A percentile compares a stretch with the other conserved stretches of the same genome.
phyloP scores from a whole-genome alignment of 192 early-diverging fungal genomes.

The Lunasporangiospora selenospora region DNA sequence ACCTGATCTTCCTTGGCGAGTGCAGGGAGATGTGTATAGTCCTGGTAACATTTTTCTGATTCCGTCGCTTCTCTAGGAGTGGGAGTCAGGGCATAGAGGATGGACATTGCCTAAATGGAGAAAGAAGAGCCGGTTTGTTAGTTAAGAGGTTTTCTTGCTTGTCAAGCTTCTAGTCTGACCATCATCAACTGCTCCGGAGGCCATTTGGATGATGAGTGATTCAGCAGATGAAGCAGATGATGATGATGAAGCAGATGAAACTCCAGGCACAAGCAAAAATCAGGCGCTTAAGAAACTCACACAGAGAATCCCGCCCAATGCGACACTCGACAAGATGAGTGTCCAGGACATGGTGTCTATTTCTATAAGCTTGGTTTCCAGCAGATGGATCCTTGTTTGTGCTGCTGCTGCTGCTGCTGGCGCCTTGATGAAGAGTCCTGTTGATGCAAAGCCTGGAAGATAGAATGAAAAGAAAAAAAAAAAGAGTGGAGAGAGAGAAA shows the following conservation, averaged over 20 bases:
- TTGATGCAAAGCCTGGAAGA: background rate
- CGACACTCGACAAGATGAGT: conserved; percentile 22
- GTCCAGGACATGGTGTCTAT: conserved; percentile 18
- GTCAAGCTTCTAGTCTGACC: too few relatives aligned
- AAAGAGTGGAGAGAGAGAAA: background rate
- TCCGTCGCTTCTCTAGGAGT: conserved; percentile 19
- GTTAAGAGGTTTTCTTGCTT: too few relatives aligned
- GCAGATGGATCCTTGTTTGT: too few relatives aligned
- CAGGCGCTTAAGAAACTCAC: too few relatives aligned
- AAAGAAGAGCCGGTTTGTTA: too few relatives aligned
- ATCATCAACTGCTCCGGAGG: too few relatives aligned
- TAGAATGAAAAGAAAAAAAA: background rate
- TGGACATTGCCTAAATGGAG: conserved; percentile 34
- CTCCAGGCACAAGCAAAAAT: too few relatives aligned
- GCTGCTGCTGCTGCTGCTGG: too few relatives aligned
- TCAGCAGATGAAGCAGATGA: too few relatives aligned
- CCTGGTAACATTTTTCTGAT: conserved; percentile 40
- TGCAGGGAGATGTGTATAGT: conserved; percentile 24
- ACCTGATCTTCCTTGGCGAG: conserved; percentile 43
- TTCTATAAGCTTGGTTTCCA: background rate
- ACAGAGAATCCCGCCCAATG: conserved; percentile 20
- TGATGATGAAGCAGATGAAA: too few relatives aligned
- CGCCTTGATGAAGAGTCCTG: background rate
- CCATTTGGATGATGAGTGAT: too few relatives aligned
- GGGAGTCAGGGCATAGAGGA: conserved; percentile 30